Conservation (phyloP, 306 rosid species). For the Castanea crenata region DNA sequence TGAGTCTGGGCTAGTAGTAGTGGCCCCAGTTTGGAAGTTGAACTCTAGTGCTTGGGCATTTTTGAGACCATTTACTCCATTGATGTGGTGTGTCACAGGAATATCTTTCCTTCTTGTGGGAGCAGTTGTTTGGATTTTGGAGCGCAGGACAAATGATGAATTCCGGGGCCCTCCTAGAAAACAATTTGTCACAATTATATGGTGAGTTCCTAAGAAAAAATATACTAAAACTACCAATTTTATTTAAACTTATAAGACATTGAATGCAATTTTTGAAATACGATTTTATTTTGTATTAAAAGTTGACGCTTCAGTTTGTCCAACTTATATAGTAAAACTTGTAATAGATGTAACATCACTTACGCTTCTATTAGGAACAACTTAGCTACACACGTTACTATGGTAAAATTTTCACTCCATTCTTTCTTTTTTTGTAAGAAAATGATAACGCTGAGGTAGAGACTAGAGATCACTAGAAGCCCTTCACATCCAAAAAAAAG, state of each 20-base stretch:
- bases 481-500: too few relatives aligned
- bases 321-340: too few relatives aligned
- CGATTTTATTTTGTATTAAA: too few relatives aligned
- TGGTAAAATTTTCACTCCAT: neutral
- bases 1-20: slow-evolving; percentile 92
- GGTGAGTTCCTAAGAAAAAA: slow-evolving; percentile 39
- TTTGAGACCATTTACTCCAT: slow-evolving; percentile 66
- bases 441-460: too few relatives aligned
- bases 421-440: neutral
- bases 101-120: slow-evolving; percentile 65
- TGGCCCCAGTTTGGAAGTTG: slow-evolving; percentile 56
- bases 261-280: too few relatives aligned
- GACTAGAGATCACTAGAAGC: too few relatives aligned
- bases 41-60: slow-evolving; percentile 84
- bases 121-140: slow-evolving; percentile 86
- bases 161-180: slow-evolving; percentile 87
- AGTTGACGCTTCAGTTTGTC: too few relatives aligned
- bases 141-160: slow-evolving; percentile 83
- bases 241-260: too few relatives aligned
- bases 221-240: too few relatives aligned
- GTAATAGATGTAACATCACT: neutral
- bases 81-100: slow-evolving; percentile 82
- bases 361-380: too few relatives aligned
- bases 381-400: too few relatives aligned
- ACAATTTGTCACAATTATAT: slow-evolving; percentile 65